Base-by-base conservation (phyloP, 2,329 filamentous ascomycete genomes). In the Dothiorella sarmentorum region DNA sequence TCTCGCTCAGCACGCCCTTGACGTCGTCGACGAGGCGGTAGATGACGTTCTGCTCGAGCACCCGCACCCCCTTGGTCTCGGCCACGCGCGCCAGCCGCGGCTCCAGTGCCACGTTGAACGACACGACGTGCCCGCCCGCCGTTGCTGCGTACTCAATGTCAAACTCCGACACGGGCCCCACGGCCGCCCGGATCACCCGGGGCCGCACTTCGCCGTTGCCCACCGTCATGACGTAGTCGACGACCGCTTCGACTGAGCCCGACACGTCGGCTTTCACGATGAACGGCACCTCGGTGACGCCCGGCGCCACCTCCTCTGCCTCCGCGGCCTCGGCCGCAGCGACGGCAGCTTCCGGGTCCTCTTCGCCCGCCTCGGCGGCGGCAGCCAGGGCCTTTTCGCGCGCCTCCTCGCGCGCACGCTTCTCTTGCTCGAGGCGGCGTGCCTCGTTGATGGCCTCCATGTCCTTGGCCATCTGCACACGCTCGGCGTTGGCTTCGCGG, bases 261-360 rank as follows among this genome's bases (percentile, higher is more conserved):
- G 88, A 89, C 17, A 97, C 94, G 67, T 99, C 94, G 56, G 87
- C 92, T 74, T 95, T 96, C 76, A 99, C 80, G 60, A 94, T 85
- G 73, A 97, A 94, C 66, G 88, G 88, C 47, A 96, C 81, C 15
- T 82, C 76, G 61, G 80, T 77, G 13, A 81, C 79, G 0, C 81
- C 80, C 27, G 74, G 69, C 1, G 71, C 57, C 18, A 67, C 61
- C 9, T 18, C 63, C 58, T 80, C 68, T 7, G 79, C 63, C 58
- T 80, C 68, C 7, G 79, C 77, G 31, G 72, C 66, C 13, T 68
- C 65, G 2, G 64, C 60, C 2, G 65, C 62, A 24, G 75, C 75
- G 7, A 72, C 62, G 49, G 70, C 45, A 57, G 71, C 47, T 72
- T 77, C 44, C 18, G 58, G 22, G 20, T 59, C 37, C 20, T 66